Conservation (phyloP, 345 rosid species). For the Acer saccharum region DNA sequence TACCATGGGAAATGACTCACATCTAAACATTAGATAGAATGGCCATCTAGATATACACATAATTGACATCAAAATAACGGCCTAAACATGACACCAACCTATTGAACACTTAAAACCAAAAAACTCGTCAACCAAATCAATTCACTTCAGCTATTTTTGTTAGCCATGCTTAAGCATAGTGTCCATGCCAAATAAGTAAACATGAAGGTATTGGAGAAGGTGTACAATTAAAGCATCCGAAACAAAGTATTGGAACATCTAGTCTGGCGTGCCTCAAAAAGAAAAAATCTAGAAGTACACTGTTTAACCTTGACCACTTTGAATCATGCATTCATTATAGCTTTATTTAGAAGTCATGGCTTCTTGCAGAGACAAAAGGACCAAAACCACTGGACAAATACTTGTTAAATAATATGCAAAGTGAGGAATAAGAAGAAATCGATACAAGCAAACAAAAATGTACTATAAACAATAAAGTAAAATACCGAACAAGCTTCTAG, state of each 20-base stretch:
- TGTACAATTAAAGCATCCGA: neutral
- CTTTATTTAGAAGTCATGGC: neutral
- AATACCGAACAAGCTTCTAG: conserved; percentile 49
- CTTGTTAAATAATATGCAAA: neutral
- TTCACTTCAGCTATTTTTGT: neutral
- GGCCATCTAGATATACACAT: neutral
- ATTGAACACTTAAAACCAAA: neutral
- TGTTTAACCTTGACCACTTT: neutral
- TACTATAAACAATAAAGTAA: neutral
- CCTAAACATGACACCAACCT: neutral
- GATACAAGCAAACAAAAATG: neutral
- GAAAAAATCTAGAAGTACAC: neutral
- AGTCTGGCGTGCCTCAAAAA: neutral
- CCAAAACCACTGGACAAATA: neutral
- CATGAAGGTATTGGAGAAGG: too few relatives aligned
- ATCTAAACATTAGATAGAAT: neutral
- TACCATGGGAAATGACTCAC: neutral
- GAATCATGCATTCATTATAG: neutral
- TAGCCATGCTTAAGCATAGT: conserved; percentile 4
- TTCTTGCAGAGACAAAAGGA: neutral
- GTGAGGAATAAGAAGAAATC: too few relatives aligned
- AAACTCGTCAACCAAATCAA: neutral
- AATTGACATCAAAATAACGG: neutral
- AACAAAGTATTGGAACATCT: neutral
- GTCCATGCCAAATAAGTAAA: neutral